These are phyloP conservation scores for Ustilago xerochloae DNA, from an alignment of 1,284 basidiomycete genomes.

Conservation along the genomic window DNA sequence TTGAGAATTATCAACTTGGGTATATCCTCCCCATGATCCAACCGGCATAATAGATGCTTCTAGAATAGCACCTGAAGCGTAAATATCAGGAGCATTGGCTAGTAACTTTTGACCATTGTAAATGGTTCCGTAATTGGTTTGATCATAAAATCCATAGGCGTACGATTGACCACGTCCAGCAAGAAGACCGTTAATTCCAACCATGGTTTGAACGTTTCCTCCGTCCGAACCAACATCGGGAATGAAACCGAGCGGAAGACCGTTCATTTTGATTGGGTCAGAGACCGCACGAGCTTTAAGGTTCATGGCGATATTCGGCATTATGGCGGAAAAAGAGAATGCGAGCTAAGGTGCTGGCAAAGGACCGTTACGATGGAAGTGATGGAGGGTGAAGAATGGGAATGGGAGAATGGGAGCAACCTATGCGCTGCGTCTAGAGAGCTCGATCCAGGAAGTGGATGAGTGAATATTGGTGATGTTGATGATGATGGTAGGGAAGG, in stretches of 20 bases:
- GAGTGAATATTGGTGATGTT: no score
- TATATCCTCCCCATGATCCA: conserved; percentile 51
- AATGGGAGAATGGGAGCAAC: no score
- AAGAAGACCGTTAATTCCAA: conserved; percentile 35
- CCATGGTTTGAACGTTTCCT: conserved; percentile 54
- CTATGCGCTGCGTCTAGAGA: no score
- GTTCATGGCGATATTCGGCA: conserved; percentile 30
- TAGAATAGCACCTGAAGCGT: conserved; percentile 66
- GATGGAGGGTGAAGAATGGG: conserved; percentile 2
- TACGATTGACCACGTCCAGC: conserved; percentile 33
- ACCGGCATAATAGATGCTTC: conserved; percentile 66
- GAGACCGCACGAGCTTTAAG: conserved; percentile 24
- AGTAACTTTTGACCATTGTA: conserved; percentile 67
- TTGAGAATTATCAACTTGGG: conserved; percentile 62
- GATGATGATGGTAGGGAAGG: no score
- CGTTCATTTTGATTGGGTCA: conserved; percentile 36
- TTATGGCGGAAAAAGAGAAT: conserved; percentile 6
- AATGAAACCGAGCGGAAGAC: conserved; percentile 54
- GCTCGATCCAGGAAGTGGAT: no score
- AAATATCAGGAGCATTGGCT: conserved; percentile 64
- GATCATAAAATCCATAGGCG: conserved; percentile 66
- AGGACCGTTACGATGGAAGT: background rate
- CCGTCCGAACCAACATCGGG: conserved; percentile 57
- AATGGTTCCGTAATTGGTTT: conserved; percentile 63
- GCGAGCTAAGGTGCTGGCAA: background rate